Conservation (phyloP, 1,284 basidiomycete species). For the Leccinum subrobustum region DNA sequence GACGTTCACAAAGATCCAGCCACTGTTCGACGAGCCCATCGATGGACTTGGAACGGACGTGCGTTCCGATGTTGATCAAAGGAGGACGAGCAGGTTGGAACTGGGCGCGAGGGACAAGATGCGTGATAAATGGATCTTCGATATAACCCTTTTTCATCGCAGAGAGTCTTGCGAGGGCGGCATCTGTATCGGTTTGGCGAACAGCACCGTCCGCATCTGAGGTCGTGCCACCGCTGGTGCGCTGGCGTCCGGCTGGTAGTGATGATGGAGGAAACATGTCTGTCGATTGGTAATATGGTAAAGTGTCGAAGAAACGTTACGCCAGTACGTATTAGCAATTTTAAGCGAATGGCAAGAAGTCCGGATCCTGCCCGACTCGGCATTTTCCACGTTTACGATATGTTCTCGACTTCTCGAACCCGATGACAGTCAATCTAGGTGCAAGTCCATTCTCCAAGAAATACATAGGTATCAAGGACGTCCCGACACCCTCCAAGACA, state of each 20-base stretch:
- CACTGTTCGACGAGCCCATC: constrained; percentile 80
- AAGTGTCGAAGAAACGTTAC: background rate
- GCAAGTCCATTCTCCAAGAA: background rate
- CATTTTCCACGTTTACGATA: background rate
- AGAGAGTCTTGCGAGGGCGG: constrained; percentile 75
- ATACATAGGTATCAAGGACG: background rate
- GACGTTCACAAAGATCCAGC: constrained; percentile 40
- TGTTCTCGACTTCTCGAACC: background rate
- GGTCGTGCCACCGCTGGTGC: background rate
- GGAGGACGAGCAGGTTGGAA: constrained; percentile 71
- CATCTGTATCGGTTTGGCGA: constrained; percentile 73
- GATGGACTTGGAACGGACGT: constrained; percentile 78
- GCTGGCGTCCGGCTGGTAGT: constrained; percentile 18
- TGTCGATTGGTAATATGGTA: background rate
- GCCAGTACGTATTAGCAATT: background rate
- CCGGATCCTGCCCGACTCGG: background rate
- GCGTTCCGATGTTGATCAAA: constrained; percentile 94
- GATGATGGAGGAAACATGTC: constrained; percentile 23
- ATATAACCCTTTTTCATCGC: constrained; percentile 79
- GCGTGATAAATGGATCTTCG: constrained; percentile 64
- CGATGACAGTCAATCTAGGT: background rate
- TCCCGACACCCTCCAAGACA: background rate
- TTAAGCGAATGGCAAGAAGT: background rate
- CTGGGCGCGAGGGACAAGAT: constrained; percentile 64
- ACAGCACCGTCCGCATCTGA: constrained; percentile 53